Conservation (phyloP, 108 stramenopile species). For the Skeletonema tropicum region DNA sequence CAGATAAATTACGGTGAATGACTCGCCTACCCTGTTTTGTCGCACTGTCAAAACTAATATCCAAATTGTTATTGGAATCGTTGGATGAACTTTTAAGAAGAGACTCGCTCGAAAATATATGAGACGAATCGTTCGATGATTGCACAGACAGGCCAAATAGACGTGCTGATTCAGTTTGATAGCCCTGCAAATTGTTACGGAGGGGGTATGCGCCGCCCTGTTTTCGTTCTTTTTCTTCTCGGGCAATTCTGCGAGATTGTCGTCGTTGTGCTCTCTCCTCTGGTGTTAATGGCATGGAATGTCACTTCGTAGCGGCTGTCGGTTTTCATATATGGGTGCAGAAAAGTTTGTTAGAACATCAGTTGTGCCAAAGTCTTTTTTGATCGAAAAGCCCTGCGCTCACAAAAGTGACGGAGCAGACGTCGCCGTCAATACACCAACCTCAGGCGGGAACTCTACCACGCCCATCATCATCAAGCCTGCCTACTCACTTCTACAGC, state of each 20-base stretch:
- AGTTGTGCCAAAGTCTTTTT: neutral
- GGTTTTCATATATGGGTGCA: neutral
- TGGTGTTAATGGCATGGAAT: neutral
- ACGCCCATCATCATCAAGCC: no score
- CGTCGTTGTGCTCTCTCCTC: neutral
- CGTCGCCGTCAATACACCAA: no score
- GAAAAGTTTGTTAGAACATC: neutral
- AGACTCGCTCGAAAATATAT: neutral
- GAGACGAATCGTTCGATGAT: neutral
- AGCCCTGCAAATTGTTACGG: neutral
- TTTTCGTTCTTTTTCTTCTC: slow-evolving; percentile 1
- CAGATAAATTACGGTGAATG: neutral
- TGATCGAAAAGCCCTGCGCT: no score
- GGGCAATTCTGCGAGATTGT: neutral
- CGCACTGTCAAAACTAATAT: neutral
- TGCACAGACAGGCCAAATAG: neutral
- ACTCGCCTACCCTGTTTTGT: neutral
- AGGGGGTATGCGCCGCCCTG: neutral
- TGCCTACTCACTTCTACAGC: no score
- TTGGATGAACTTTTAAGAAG: neutral
- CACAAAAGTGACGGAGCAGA: no score
- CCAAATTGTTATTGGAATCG: neutral
- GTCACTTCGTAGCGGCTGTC: neutral
- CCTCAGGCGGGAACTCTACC: no score
- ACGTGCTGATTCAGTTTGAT: neutral